phyloP scores from a whole-genome alignment of 768 basidiomycete species.

The Lentinula sp. region DNA sequence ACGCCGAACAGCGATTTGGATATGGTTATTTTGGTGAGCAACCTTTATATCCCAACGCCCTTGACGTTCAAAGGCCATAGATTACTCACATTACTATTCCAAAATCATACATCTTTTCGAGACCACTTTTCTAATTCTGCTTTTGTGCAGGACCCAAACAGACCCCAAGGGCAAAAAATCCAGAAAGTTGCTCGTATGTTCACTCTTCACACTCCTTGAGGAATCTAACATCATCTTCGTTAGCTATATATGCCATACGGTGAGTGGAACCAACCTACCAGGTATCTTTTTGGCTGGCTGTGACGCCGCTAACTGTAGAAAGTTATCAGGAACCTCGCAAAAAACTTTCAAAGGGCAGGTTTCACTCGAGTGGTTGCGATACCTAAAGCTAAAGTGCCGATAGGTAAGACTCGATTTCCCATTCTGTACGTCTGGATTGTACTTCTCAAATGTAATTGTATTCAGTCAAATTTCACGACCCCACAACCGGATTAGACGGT shows the following conservation, averaged over 20 bases:
- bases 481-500: constrained; percentile 30
- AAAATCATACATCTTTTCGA: not conserved
- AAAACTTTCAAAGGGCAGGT: constrained; percentile 20
- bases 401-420: constrained; percentile 21
- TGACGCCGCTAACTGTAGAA: not conserved
- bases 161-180: constrained; percentile 16
- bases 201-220: not conserved
- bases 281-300: not conserved
- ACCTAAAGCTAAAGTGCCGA: constrained; percentile 34
- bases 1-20: constrained; percentile 41
- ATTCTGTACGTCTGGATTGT: not conserved
- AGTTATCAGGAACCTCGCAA: constrained; percentile 22
- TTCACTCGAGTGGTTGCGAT: constrained; percentile 27
- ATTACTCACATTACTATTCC: too few species aligned
- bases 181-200: not conserved
- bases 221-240: not conserved
- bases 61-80: too few species aligned
- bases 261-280: not conserved
- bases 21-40: constrained; percentile 41
- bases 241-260: not conserved
- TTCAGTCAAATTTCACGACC: constrained; percentile 49
- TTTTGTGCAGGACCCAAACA: constrained; percentile 23
- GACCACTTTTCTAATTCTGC: not conserved
- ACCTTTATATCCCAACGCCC: too few species aligned
- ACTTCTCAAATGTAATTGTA: not conserved